These are phyloP conservation scores for Eucalyptus viminalis DNA, from an alignment of 345 rosid species.

Conservation along the genomic window DNA sequence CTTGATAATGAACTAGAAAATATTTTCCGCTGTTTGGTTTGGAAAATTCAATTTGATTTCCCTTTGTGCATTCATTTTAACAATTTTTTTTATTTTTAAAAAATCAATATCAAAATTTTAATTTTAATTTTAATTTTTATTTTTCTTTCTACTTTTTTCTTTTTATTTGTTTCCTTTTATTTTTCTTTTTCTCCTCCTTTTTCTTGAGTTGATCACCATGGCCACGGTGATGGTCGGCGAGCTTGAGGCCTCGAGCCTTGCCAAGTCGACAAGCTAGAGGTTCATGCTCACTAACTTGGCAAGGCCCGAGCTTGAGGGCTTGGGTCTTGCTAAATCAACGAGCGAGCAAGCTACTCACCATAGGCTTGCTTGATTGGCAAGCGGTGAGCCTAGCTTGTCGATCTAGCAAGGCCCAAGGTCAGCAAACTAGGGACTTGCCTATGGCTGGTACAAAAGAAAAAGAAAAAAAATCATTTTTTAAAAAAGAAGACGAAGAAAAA, in stretches of 20 bases:
- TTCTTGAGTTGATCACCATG: accelerated
- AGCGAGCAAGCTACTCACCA: accelerated
- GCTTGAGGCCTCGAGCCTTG: accelerated
- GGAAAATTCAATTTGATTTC: too few species aligned
- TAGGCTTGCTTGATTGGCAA: accelerated
- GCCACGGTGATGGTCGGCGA: accelerated
- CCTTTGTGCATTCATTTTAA: too few species aligned
- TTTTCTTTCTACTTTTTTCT: too few species aligned
- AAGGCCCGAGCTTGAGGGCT: too few species aligned
- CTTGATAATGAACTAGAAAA: too few species aligned
- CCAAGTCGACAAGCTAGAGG: accelerated
- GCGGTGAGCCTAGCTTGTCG: accelerated
- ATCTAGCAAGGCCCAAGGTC: accelerated
- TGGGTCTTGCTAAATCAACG: accelerated
- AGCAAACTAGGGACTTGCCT: too few species aligned
- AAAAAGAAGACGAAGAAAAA: too few species aligned
- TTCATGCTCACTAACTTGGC: accelerated
- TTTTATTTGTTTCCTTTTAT: accelerated
- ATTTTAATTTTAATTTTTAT: too few species aligned
- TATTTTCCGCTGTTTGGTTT: accelerated
- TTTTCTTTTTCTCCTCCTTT: too few species aligned
- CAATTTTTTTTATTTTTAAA: accelerated
- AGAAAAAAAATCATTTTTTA: too few species aligned
- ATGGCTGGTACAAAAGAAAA: accelerated
- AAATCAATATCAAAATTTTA: too few species aligned